These are phyloP conservation scores for Nakazawaea anatomiae DNA, from an alignment of 805 yeast genomes.

Conservation along the genomic window DNA sequence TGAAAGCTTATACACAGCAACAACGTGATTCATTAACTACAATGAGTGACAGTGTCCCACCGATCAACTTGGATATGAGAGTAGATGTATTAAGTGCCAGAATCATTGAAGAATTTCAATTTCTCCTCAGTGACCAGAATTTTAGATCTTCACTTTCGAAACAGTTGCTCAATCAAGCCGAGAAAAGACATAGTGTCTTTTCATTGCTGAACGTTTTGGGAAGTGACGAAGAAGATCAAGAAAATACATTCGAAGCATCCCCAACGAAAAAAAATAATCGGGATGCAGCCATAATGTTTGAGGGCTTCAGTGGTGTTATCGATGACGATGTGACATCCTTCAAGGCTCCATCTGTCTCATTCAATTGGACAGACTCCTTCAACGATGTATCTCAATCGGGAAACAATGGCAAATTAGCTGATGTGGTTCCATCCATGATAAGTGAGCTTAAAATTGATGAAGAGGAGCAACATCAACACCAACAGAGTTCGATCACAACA, in stretches of 20 bases:
- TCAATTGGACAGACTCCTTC: constrained; percentile 30
- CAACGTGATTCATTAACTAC: neutral
- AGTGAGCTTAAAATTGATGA: constrained; percentile 7
- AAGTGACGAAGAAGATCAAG: constrained; percentile 12
- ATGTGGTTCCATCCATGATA: constrained; percentile 13
- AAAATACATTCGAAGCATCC: constrained; percentile 15
- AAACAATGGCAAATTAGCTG: constrained; percentile 6
- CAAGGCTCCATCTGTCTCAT: constrained; percentile 26
- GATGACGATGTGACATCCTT: constrained; percentile 17
- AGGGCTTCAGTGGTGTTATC: neutral
- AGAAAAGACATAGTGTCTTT: constrained; percentile 16
- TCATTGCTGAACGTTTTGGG: constrained; percentile 15
- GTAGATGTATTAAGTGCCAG: constrained; percentile 66
- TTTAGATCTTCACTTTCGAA: constrained; percentile 19
- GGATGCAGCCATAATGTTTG: neutral
- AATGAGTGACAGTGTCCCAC: constrained; percentile 7
- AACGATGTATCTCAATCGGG: constrained; percentile 14
- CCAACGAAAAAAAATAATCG: constrained; percentile 14
- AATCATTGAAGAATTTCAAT: constrained; percentile 63
- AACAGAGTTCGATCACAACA: too few relatives aligned
- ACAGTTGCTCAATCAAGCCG: constrained; percentile 14
- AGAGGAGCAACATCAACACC: neutral
- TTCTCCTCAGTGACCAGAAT: constrained; percentile 12
- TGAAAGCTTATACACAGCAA: neutral
- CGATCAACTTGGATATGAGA: constrained; percentile 21